A percentile compares a stretch with the other conserved stretches of the same genome.
Evolutionary conservation across 805 yeast genomes (phyloP).

Genomic region (Starmerella stellata): DNA sequence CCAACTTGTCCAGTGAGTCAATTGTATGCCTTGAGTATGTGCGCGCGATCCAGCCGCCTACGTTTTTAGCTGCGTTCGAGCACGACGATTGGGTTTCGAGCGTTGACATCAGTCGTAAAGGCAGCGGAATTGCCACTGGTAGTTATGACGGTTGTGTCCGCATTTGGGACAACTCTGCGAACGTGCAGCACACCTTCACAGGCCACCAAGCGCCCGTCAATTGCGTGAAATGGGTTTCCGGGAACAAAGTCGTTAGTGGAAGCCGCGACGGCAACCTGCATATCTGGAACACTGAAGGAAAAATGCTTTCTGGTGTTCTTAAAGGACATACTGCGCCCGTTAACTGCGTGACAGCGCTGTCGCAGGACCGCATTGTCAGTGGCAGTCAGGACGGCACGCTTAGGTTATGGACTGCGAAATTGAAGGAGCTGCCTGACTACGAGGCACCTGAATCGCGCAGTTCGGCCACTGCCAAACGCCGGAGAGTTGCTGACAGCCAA

Average conservation of each 20-base stretch:
- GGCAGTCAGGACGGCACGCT: conserved; percentile 67
- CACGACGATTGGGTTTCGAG: conserved; percentile 95
- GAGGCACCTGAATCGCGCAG: conserved; percentile 31
- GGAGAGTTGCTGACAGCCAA: conserved; percentile 62
- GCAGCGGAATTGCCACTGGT: conserved; percentile 58
- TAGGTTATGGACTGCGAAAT: conserved; percentile 76
- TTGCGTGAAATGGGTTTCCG: conserved; percentile 60
- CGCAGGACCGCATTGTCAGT: conserved; percentile 43
- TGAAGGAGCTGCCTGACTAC: conserved; percentile 57
- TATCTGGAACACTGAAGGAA: conserved; percentile 42
- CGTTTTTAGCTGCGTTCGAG: conserved; percentile 66
- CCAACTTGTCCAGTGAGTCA: conserved; percentile 71
- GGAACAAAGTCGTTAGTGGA: conserved; percentile 59
- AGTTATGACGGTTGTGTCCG: conserved; percentile 90
- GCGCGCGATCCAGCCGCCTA: conserved; percentile 85
- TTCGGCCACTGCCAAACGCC: conserved; percentile 72
- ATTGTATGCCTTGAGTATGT: conserved; percentile 73
- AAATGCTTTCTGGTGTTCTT: conserved; percentile 59
- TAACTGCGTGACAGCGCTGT: conserved; percentile 37
- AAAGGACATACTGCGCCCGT: conserved; percentile 85
- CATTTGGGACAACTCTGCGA: conserved; percentile 68
- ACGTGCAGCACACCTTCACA: conserved; percentile 55
- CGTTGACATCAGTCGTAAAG: conserved; percentile 31
- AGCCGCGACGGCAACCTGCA: conserved; percentile 82
- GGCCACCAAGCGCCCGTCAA: conserved; percentile 84